phyloP scores from a whole-genome alignment of 305 asterid species.

The Solanum hybrid region DNA sequence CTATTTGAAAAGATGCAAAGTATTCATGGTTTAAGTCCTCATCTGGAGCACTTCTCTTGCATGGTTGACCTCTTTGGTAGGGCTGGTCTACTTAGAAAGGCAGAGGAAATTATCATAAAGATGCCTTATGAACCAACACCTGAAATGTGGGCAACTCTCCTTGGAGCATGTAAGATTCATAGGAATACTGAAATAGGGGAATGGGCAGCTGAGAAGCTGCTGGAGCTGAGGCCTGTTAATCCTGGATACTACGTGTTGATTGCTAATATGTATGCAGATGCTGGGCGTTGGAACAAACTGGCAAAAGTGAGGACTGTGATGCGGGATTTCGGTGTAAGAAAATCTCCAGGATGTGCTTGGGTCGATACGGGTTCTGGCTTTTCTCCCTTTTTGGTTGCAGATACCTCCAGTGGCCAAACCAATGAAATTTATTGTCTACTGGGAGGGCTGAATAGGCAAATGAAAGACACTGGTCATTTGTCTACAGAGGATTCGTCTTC shows the following conservation, averaged over 20 bases:
- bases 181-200: conserved; percentile 60
- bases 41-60: conserved; percentile 70
- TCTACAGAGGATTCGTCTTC: conserved; percentile 21
- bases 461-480: conserved; percentile 42
- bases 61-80: conserved; percentile 80
- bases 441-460: conserved; percentile 37
- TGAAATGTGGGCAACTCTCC: conserved; percentile 78
- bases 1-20: conserved; percentile 53
- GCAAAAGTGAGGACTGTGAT: conserved; percentile 58
- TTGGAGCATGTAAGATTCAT: conserved; percentile 69
- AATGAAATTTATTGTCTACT: conserved; percentile 37
- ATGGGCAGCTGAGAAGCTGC: conserved; percentile 80
- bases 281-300: conserved; percentile 67
- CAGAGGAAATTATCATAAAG: conserved; percentile 36
- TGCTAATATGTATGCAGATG: conserved; percentile 77
- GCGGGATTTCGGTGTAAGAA: conserved; percentile 73
- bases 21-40: conserved; percentile 38
- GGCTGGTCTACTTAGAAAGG: conserved; percentile 56
- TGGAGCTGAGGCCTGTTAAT: conserved; percentile 49
- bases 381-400: conserved; percentile 55
- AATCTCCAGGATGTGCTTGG: conserved; percentile 77
- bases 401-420: conserved; percentile 34
- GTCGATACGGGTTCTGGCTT: conserved; percentile 62
- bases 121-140: conserved; percentile 67
- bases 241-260: conserved; percentile 71